phyloP scores from a whole-genome alignment of 495 filamentous ascomycete genomes.

The Xylaria acuta region DNA sequence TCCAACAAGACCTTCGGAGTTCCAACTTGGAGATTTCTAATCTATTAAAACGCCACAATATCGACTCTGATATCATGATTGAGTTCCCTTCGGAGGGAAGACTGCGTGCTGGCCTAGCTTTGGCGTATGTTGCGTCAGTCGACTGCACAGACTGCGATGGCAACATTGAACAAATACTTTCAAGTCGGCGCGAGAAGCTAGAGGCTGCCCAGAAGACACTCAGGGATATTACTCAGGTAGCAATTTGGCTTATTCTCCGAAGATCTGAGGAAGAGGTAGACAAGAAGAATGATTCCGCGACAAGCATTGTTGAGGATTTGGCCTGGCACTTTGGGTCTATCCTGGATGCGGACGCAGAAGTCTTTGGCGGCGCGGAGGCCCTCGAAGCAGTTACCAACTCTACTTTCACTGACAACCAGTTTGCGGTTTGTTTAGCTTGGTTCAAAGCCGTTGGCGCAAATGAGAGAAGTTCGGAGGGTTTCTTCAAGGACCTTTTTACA shows the following conservation, averaged over 20 bases:
- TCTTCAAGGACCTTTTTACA: constrained; percentile 1
- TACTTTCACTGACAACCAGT: neutral
- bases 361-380: constrained; percentile 15
- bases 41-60: constrained; percentile 3
- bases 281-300: constrained; percentile 38
- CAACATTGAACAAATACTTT: constrained; percentile 19
- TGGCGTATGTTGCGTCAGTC: constrained; percentile 15
- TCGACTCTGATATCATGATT: neutral
- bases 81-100: constrained; percentile 21
- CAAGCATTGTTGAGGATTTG: constrained; percentile 31
- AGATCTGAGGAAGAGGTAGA: constrained; percentile 28
- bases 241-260: constrained; percentile 45
- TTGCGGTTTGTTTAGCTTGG: neutral
- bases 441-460: neutral
- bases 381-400: constrained; percentile 18
- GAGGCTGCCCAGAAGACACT: neutral
- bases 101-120: constrained; percentile 17
- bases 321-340: constrained; percentile 15
- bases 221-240: constrained; percentile 34
- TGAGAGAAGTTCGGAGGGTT: neutral
- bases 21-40: constrained; percentile 23
- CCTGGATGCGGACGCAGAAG: constrained; percentile 6
- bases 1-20: constrained; percentile 34
- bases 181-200: neutral
- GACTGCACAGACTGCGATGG: constrained; percentile 25